Evolutionary conservation across 1,284 basidiomycete species (phyloP), one percentile per base, ranked within the genome.

Genomic region (Neonothopanus nambi): DNA sequence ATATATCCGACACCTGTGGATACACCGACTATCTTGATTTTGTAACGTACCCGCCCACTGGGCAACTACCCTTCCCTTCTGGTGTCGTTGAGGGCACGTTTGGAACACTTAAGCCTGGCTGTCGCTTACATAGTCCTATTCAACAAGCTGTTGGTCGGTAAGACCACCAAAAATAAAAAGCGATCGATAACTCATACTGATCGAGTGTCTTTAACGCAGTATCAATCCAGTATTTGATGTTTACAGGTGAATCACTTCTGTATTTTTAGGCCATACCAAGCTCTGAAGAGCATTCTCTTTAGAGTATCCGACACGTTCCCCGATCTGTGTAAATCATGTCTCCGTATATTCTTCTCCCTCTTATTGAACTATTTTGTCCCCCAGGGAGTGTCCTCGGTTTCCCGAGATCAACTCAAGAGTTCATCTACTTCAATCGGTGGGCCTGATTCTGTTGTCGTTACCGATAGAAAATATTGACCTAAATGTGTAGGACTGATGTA

Each of bases 1-100:
- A 72, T 13, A 73, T 72, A 23, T 81, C 84, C 0, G 76, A 76
- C 12, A 53, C 59, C 15, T 90, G 87, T 67, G 78, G 81, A 17
- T 90, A 86, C 64, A 76, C 80, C 0, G 72, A 79, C 53, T 89
- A 86, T 62, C 67, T 85, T 9, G 76, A 81, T 26, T 81, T 82
- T 58, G 75, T 87, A 35, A 82, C 77, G 1, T 89, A 81, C 63
- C 88, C 87, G 6, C 85, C 87, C 0, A 73, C 76, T 1, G 81
- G 80, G 1, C 73, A 74, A 59, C 67, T 83, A 18, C 80, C 80
- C 2, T 65, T 81, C 55, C 74, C 75, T 18, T 69, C 59, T 24
- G 70, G 70, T 44, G 70, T 64, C 55, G 60, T 55, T 7, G 64
- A 57, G 53, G 68, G 68, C 26, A 72, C 67, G 17, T 63, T 65